Evolutionary conservation across 768 basidiomycete genomes (phyloP).

Genomic region (Lactifluus piperatus): DNA sequence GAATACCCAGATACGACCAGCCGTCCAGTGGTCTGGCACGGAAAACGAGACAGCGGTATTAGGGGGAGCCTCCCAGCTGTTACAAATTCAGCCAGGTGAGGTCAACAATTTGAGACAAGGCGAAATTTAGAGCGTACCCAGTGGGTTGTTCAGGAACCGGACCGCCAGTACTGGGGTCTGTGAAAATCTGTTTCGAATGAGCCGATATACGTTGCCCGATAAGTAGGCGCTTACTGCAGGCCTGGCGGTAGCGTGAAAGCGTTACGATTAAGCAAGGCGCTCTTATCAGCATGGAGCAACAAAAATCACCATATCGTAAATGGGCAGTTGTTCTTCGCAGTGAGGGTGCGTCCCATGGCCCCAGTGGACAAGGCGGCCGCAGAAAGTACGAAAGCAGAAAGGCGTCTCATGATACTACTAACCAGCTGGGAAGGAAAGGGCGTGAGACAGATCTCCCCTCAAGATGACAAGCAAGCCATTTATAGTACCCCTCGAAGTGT

Average conservation of each 20-base stretch:
- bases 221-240: slow-evolving; percentile 24
- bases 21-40: slow-evolving; percentile 33
- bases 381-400: not conserved
- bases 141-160: slow-evolving; percentile 26
- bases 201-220: not conserved
- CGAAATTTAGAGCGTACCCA: slow-evolving; percentile 19
- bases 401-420: not conserved
- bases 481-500: no score
- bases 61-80: slow-evolving; percentile 26
- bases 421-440: not conserved
- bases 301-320: slow-evolving; percentile 27
- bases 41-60: slow-evolving; percentile 26
- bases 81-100: not conserved
- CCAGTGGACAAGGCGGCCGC: not conserved
- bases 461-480: not conserved
- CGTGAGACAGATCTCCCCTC: no score
- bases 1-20: slow-evolving; percentile 33
- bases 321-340: slow-evolving; percentile 33
- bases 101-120: not conserved
- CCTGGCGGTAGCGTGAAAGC: slow-evolving; percentile 14
- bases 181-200: slow-evolving; percentile 24
- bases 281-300: no score
- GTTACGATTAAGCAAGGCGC: not conserved
- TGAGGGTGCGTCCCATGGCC: no score
- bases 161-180: slow-evolving; percentile 27